A percentile compares a stretch with the other conserved stretches of the same genome.
Conservation (phyloP, 2,329 filamentous ascomycete species). For the Colletotrichum tamarilloi region DNA sequence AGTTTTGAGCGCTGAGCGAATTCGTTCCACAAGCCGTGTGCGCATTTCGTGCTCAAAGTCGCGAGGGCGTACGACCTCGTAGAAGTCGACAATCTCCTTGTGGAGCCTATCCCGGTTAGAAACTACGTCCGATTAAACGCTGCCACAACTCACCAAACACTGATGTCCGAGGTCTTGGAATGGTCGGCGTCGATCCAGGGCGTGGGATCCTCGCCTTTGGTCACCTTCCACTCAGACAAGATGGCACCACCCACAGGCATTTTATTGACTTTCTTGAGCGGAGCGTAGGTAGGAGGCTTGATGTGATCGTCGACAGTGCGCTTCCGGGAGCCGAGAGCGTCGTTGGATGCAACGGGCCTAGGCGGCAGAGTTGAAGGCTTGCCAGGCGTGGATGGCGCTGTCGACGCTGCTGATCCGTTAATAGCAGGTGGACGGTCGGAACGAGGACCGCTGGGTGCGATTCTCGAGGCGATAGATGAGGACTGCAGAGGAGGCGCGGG, state of each 20-base stretch:
- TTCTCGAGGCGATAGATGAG: background rate
- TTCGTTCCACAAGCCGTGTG: conserved; percentile 74
- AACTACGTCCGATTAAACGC: background rate
- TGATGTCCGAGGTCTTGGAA: conserved; percentile 62
- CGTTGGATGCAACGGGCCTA: conserved; percentile 43
- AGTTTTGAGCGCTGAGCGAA: conserved; percentile 69
- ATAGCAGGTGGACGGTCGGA: background rate
- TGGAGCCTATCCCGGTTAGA: conserved; percentile 70
- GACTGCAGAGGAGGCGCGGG: conserved; percentile 9
- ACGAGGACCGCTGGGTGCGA: conserved; percentile 18
- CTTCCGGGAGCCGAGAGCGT: conserved; percentile 75
- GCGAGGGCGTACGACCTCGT: conserved; percentile 82
- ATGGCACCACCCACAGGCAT: conserved; percentile 63
- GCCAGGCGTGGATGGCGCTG: conserved; percentile 37
- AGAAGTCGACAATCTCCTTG: conserved; percentile 91
- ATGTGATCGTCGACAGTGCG: conserved; percentile 78
- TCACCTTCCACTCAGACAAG: conserved; percentile 62
- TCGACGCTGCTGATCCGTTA: conserved; percentile 37
- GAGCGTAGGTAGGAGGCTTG: conserved; percentile 65
- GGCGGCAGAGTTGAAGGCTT: conserved; percentile 38
- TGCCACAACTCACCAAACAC: conserved; percentile 62
- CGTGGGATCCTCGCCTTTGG: conserved; percentile 53
- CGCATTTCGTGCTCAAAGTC: conserved; percentile 83
- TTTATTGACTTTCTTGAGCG: conserved; percentile 61
- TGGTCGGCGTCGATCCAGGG: conserved; percentile 75